phyloP scores from a whole-genome alignment of 805 yeast genomes.

The Sugiyamaella americana region DNA sequence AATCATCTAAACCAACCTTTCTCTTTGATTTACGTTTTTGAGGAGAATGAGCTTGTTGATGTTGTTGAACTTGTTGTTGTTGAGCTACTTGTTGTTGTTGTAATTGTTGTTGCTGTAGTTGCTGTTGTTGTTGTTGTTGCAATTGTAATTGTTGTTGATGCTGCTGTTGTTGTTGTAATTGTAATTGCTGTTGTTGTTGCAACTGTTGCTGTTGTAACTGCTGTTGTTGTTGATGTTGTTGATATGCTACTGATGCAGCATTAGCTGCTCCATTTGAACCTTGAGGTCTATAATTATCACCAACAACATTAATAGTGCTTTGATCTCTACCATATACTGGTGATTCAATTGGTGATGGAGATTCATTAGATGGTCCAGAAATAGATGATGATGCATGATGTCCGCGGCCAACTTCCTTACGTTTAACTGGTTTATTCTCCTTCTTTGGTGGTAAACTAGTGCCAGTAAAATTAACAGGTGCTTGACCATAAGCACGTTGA shows the following conservation, averaged over 20 bases:
- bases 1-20: slow-evolving; percentile 82
- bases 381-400: slow-evolving; percentile 8
- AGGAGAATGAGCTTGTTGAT: slow-evolving; percentile 11
- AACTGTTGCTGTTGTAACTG: slow-evolving; percentile 27
- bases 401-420: slow-evolving; percentile 27
- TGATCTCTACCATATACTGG: slow-evolving; percentile 2
- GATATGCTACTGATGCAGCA: not conserved
- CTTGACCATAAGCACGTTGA: slow-evolving; percentile 5
- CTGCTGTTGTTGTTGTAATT: slow-evolving; percentile 17
- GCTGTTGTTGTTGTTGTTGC: slow-evolving; percentile 25
- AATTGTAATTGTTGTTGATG: slow-evolving; percentile 9
- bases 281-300: not conserved
- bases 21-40: slow-evolving; percentile 9
- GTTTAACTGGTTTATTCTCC: slow-evolving; percentile 20
- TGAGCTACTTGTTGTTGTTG: slow-evolving; percentile 11
- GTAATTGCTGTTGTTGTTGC: slow-evolving; percentile 16
- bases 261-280: not conserved
- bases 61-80: slow-evolving; percentile 11
- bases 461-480: slow-evolving; percentile 1
- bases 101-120: slow-evolving; percentile 19
- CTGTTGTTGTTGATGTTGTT: slow-evolving; percentile 14
- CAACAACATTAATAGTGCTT: not conserved
- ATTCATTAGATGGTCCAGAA: slow-evolving; percentile 1
- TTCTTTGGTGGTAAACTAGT: slow-evolving; percentile 18
- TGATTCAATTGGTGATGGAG: slow-evolving; percentile 2